Evolutionary conservation across 2,329 filamentous ascomycete species (phyloP), one percentile per base, ranked within the genome.

Genomic region (Ampelomyces quisqualis): DNA sequence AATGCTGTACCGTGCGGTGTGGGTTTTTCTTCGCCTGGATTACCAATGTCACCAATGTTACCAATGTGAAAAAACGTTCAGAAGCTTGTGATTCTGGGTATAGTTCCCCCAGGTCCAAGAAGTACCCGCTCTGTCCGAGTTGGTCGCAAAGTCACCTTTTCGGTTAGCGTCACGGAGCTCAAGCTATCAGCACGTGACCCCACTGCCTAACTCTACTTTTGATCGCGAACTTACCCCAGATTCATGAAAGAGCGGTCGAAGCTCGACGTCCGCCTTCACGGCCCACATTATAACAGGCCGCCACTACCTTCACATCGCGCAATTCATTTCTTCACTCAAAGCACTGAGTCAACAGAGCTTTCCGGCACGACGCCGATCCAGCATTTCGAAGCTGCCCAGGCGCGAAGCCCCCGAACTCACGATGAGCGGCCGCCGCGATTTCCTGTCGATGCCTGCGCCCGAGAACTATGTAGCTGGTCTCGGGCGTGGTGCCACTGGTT

Each of bases 401-500:
- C 13, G 14, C 26, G 20, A 10, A 27, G 15, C 7, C 34, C 14
- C 11, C 21, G 40, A 22, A 19, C 51, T 55, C 52, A 66, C 46
- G 4, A 84, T 84, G 81, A 77, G 79, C 42, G 77, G 77, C 45
- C 77, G 79, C 59, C 85, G 89, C 74, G 90, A 96, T 71, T 97
- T 97, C 63, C 72, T 97, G 46, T 90, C 80, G 71, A 90, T 95
- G 70, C 84, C 86, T 38, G 76, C 76, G 59, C 76, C 76, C 30
- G 76, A 78, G 58, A 79, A 79, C 67, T 79, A 79, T 57, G 91
- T 98, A 51, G 93, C 93, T 51, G 93, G 93, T 80, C 84, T 98
- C 50, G 93, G 93, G 72, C 87, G 94, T 78, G 93, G 93, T 73
- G 94, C 94, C 15, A 98, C 93, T 6, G 93, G 94, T 46, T 98